These are phyloP conservation scores for Thermochaetoides thermophila DNA, from an alignment of 495 filamentous ascomycete species.

Conservation along the genomic window DNA sequence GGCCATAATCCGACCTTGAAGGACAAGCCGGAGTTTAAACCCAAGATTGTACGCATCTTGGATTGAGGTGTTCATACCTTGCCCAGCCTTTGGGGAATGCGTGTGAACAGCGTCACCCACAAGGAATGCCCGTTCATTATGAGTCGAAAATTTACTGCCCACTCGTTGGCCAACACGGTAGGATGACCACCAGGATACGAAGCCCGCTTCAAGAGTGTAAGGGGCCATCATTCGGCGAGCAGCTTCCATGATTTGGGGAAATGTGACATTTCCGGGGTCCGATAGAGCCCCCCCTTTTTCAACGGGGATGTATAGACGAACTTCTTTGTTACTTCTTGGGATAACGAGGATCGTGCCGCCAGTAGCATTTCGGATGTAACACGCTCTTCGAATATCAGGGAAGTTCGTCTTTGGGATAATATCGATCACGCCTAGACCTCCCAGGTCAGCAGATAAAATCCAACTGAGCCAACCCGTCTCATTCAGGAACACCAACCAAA, in stretches of 20 bases:
- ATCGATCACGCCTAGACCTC: constrained; percentile 46
- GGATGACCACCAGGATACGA: constrained; percentile 23
- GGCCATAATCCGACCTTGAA: constrained; percentile 30
- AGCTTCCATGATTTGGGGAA: constrained; percentile 40
- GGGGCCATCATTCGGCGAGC: constrained; percentile 46
- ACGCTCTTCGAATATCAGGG: constrained; percentile 54
- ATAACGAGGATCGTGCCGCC: constrained; percentile 55
- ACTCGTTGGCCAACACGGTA: constrained; percentile 63
- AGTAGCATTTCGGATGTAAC: constrained; percentile 40
- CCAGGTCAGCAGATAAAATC: too few relatives aligned
- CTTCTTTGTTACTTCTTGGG: constrained; percentile 44
- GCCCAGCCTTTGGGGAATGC: constrained; percentile 56
- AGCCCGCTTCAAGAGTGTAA: constrained; percentile 36
- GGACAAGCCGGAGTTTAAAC: constrained; percentile 54
- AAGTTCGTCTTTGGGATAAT: constrained; percentile 53
- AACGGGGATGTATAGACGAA: constrained; percentile 58
- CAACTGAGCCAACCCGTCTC: too few relatives aligned
- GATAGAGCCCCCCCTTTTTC: constrained; percentile 25
- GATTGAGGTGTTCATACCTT: constrained; percentile 63
- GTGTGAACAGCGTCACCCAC: constrained; percentile 49
- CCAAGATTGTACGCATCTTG: constrained; percentile 58
- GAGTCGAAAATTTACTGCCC: constrained; percentile 42
- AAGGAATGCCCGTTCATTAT: constrained; percentile 46
- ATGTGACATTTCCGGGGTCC: constrained; percentile 33
- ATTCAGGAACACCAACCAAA: constrained; percentile 33